A percentile compares a stretch with the other conserved stretches of the same genome.
Conservation (phyloP, 345 rosid species). For the Euphorbia peplus region DNA sequence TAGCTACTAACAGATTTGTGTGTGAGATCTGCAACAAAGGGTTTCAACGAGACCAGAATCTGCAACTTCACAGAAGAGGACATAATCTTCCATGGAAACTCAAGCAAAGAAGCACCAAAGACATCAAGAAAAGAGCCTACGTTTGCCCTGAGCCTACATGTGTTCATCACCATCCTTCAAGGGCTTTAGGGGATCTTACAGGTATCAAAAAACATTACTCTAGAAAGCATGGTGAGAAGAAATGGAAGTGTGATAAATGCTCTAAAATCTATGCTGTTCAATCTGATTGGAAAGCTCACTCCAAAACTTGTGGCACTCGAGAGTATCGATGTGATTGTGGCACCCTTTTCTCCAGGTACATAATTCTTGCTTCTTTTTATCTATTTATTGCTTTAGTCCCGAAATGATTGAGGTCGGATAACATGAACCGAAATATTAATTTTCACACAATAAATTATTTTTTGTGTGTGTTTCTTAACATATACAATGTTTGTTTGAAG, state of each 20-base stretch:
- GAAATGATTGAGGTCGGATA: too few relatives aligned
- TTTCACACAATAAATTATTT: too few relatives aligned
- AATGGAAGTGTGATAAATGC: conserved; percentile 96
- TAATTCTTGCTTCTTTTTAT: conserved; percentile 3
- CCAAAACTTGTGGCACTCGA: conserved; percentile 90
- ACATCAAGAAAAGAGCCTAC: conserved; percentile 57
- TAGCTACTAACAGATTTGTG: conserved; percentile 82
- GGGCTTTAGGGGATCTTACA: conserved; percentile 93
- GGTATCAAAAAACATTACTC: conserved; percentile 94
- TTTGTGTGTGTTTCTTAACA: too few relatives aligned
- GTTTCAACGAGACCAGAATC: conserved; percentile 92
- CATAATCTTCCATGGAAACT: conserved; percentile 97
- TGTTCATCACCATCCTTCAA: conserved; percentile 87
- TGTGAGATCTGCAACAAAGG: conserved; percentile 98
- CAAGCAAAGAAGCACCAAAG: conserved; percentile 64
- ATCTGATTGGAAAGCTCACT: conserved; percentile 96
- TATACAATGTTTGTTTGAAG: conserved; percentile 31
- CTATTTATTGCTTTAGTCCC: too few relatives aligned
- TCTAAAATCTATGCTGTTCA: conserved; percentile 92
- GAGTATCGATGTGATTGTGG: conserved; percentile 98
- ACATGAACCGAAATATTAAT: too few relatives aligned
- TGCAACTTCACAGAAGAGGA: conserved; percentile 93
- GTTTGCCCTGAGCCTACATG: conserved; percentile 80
- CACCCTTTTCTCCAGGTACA: conserved; percentile 85
- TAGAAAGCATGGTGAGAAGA: conserved; percentile 92